Evolutionary conservation across 495 filamentous ascomycete species (phyloP).

Genomic region (Xylaria acuta): DNA sequence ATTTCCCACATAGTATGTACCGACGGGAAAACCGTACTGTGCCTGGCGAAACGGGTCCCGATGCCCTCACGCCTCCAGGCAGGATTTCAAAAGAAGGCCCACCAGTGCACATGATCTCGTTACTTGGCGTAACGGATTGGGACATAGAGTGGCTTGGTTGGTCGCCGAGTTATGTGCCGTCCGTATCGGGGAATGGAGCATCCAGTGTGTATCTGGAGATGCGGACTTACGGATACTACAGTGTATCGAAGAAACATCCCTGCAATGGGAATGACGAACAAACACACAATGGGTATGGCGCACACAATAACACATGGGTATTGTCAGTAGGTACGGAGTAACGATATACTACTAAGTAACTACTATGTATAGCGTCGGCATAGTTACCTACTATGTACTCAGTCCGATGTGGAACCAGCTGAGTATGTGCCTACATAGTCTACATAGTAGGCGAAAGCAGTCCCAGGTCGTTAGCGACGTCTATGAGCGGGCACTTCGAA

Average conservation of each 20-base stretch:
- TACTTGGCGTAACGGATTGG: conserved; percentile 7
- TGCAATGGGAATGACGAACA: not conserved
- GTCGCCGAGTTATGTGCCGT: not conserved
- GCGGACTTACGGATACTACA: not conserved
- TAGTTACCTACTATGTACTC: no score
- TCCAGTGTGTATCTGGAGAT: not conserved
- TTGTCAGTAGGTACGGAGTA: not conserved
- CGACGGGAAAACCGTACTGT: not conserved
- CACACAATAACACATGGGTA: not conserved
- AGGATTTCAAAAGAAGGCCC: not conserved
- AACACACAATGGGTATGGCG: not conserved
- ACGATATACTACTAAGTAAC: not conserved
- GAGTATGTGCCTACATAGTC: no score
- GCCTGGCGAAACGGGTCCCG: not conserved
- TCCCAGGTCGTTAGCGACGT: not conserved
- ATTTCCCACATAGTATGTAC: not conserved
- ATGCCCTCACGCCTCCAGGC: conserved; percentile 7
- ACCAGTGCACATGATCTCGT: not conserved
- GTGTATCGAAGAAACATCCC: not conserved
- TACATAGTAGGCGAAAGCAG: not conserved
- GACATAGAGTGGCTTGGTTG: not conserved
- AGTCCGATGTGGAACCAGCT: not conserved
- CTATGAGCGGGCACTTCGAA: not conserved
- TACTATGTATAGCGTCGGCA: not conserved
- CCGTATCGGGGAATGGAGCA: not conserved